A percentile compares a stretch with the other conserved stretches of the same genome.
Conservation (phyloP, 331 rosid genomes). For the Acacia pycnantha region DNA sequence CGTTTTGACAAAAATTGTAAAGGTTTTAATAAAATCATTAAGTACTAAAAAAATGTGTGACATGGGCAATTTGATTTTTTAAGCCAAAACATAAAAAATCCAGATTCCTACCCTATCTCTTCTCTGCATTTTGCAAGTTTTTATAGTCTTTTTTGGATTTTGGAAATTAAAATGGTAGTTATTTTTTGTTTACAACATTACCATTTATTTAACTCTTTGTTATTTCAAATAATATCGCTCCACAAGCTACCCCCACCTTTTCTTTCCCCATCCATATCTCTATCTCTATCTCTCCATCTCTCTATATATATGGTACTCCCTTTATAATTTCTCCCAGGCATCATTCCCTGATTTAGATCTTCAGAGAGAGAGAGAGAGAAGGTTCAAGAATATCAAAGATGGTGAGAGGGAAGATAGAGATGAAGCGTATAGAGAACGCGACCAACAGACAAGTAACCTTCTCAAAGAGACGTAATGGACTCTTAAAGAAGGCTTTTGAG, state of each 20-base stretch:
- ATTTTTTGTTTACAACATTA: too few species aligned
- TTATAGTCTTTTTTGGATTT: too few species aligned
- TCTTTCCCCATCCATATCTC: not conserved
- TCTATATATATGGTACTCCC: not conserved
- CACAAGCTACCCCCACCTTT: not conserved
- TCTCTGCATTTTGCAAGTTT: too few species aligned
- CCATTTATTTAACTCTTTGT: not conserved
- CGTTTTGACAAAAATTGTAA: too few species aligned
- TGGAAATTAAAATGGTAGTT: too few species aligned
- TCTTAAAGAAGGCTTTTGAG: constrained; percentile 89
- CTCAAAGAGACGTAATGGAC: constrained; percentile 80
- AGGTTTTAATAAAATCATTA: too few species aligned
- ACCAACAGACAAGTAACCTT: constrained; percentile 87
- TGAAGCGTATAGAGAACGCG: constrained; percentile 82
- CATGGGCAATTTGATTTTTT: too few species aligned
- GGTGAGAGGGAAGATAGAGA: constrained; percentile 95
- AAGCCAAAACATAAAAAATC: too few species aligned
- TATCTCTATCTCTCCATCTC: too few species aligned
- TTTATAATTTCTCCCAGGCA: not conserved
- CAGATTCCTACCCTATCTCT: too few species aligned
- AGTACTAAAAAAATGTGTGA: too few species aligned
- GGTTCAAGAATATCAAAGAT: constrained; percentile 30
- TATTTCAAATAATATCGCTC: not conserved
- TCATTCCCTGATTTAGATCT: not conserved
- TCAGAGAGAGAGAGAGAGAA: not conserved